Percentiles rank a stretch among this genome's conserved stretches.
Evolutionary conservation across 345 rosid species (phyloP).

Genomic region (Hevea brasiliensis): DNA sequence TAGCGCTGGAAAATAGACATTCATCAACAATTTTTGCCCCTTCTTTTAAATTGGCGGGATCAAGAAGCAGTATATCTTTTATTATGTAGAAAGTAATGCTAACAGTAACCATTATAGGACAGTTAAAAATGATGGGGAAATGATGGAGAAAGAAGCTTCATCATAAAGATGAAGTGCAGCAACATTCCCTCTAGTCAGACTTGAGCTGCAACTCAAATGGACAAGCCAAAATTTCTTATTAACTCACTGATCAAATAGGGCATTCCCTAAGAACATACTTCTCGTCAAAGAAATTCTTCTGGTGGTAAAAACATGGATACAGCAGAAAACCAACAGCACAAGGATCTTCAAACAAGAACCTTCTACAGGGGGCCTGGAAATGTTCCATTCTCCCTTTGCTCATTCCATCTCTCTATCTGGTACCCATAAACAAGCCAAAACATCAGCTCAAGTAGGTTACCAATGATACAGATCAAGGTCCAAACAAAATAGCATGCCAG

Average conservation of each 20-base stretch:
- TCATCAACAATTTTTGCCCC: too few relatives aligned
- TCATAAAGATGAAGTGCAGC: conserved; percentile 13
- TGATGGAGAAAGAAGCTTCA: neutral
- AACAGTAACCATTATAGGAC: too few relatives aligned
- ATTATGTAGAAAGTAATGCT: too few relatives aligned
- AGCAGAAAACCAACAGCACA: conserved; percentile 5
- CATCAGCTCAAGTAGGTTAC: neutral
- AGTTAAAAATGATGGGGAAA: too few relatives aligned
- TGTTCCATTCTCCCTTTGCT: conserved; percentile 95
- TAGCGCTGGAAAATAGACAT: too few relatives aligned
- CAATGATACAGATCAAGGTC: too few relatives aligned
- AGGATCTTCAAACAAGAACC: conserved; percentile 19
- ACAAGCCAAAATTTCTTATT: conserved; percentile 39
- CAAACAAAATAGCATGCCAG: neutral
- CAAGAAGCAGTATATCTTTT: too few relatives aligned
- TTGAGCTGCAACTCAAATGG: conserved; percentile 22
- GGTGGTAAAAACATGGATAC: conserved; percentile 14
- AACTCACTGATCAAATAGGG: conserved; percentile 22
- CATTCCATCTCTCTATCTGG: conserved; percentile 91
- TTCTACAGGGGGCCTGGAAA: conserved; percentile 94
- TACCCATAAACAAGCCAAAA: conserved; percentile 9
- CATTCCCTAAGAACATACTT: conserved; percentile 30
- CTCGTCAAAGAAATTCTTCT: conserved; percentile 21
- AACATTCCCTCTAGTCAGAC: conserved; percentile 13
- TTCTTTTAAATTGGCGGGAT: too few relatives aligned